Percentiles rank a stretch among this genome's conserved stretches.
Evolutionary conservation across 1,139 yeast species (phyloP).

Genomic region (Suhomyces yuchorum): DNA sequence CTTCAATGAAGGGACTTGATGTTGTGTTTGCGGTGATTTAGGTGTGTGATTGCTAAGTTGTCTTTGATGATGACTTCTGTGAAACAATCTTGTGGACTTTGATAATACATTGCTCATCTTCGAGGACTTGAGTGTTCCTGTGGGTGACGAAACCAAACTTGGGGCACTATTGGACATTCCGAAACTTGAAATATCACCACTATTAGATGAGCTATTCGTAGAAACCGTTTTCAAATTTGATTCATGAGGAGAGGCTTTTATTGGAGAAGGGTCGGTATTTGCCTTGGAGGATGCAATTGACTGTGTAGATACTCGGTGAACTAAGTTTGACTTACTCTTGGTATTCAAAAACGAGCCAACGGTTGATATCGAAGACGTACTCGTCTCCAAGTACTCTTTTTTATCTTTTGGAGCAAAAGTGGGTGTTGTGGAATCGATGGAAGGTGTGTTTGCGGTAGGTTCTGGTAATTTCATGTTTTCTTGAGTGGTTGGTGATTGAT

Average conservation of each 20-base stretch:
- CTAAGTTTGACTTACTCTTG: not conserved
- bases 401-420: not conserved
- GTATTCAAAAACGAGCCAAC: slow-evolving; percentile 3
- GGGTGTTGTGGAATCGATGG: slow-evolving; percentile 3
- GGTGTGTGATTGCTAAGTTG: slow-evolving; percentile 16
- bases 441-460: slow-evolving; percentile 7
- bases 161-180: slow-evolving; percentile 2
- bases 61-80: slow-evolving; percentile 25
- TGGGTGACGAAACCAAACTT: slow-evolving; percentile 10
- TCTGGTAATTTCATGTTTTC: slow-evolving; percentile 8
- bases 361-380: not conserved
- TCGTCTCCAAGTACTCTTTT: not conserved
- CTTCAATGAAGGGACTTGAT: slow-evolving; percentile 20
- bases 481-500: slow-evolving; percentile 2
- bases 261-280: not conserved
- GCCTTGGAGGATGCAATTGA: not conserved
- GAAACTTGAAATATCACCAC: slow-evolving; percentile 8
- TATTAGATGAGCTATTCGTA: slow-evolving; percentile 10
- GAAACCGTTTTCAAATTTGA: slow-evolving; percentile 8
- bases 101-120: slow-evolving; percentile 35
- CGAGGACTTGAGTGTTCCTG: slow-evolving; percentile 15
- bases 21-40: slow-evolving; percentile 13
- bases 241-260: not conserved
- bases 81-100: slow-evolving; percentile 37
- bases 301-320: not conserved